A percentile compares a stretch with the other conserved stretches of the same genome.
Evolutionary conservation across 495 filamentous ascomycete genomes (phyloP).

Genomic region (Glarea lozoyensis): DNA sequence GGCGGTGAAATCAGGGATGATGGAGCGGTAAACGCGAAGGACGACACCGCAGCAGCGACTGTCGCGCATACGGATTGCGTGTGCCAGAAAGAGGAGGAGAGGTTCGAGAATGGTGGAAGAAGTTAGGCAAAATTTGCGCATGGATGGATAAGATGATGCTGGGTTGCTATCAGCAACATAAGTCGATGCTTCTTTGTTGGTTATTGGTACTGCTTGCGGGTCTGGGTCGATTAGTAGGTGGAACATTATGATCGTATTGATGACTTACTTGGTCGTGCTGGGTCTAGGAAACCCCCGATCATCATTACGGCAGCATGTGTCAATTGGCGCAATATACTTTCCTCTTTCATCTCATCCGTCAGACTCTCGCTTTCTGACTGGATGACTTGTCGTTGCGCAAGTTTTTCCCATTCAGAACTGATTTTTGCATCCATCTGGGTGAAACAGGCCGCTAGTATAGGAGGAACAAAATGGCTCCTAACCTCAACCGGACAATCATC

Average conservation of each 20-base stretch:
- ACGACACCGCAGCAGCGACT: slow-evolving; percentile 81
- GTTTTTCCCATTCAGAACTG: slow-evolving; percentile 73
- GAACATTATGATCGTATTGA: background rate
- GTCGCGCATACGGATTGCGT: slow-evolving; percentile 85
- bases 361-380: slow-evolving; percentile 58
- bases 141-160: slow-evolving; percentile 33
- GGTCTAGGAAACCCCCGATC: slow-evolving; percentile 80
- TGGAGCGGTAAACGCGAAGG: slow-evolving; percentile 71
- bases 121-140: slow-evolving; percentile 73
- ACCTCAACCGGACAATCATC: slow-evolving; percentile 79
- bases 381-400: slow-evolving; percentile 42
- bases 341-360: slow-evolving; percentile 94
- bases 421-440: slow-evolving; percentile 80
- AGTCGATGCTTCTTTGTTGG: slow-evolving; percentile 17
- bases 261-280: slow-evolving; percentile 25
- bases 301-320: slow-evolving; percentile 87
- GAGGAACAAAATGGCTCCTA: slow-evolving; percentile 74
- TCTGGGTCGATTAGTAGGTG: slow-evolving; percentile 10
- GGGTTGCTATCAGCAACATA: slow-evolving; percentile 11
- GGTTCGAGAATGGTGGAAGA: slow-evolving; percentile 74
- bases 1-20: slow-evolving; percentile 66
- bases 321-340: slow-evolving; percentile 90
- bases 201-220: slow-evolving; percentile 1
- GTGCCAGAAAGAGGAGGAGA: slow-evolving; percentile 81
- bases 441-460: slow-evolving; percentile 74